These are phyloP conservation scores for Aspergillus heteromorphus DNA, from an alignment of 495 filamentous ascomycete genomes.

Conservation along the genomic window DNA sequence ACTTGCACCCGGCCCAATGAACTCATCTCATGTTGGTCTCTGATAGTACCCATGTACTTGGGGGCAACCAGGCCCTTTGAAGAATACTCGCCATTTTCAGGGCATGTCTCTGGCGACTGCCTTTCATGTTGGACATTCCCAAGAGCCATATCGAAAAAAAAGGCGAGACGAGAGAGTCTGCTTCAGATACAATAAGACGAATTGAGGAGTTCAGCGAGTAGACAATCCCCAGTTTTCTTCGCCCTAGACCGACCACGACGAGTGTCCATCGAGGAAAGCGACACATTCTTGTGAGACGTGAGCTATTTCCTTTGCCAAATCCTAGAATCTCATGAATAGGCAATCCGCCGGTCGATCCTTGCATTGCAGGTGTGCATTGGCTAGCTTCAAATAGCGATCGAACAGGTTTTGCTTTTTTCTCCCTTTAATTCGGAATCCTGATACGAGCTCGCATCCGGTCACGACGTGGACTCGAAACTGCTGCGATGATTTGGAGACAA, in stretches of 20 bases:
- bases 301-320: neutral
- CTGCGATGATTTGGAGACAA: neutral
- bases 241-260: too few species aligned
- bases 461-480: neutral
- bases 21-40: conserved; percentile 39
- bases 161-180: neutral
- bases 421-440: neutral
- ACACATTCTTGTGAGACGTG: neutral
- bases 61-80: conserved; percentile 30
- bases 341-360: neutral
- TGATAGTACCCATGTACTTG: conserved; percentile 35
- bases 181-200: neutral
- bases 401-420: neutral
- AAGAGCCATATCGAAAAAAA: neutral
- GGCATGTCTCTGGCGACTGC: conserved; percentile 9
- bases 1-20: conserved; percentile 40
- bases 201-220: neutral
- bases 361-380: neutral
- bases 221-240: neutral
- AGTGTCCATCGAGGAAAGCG: neutral
- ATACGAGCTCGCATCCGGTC: neutral
- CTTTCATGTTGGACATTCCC: conserved; percentile 10
- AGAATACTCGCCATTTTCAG: conserved; percentile 20
- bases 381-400: neutral
- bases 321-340: neutral